phyloP scores from a whole-genome alignment of 495 filamentous ascomycete species.

The Stereocaulon alpinum region DNA sequence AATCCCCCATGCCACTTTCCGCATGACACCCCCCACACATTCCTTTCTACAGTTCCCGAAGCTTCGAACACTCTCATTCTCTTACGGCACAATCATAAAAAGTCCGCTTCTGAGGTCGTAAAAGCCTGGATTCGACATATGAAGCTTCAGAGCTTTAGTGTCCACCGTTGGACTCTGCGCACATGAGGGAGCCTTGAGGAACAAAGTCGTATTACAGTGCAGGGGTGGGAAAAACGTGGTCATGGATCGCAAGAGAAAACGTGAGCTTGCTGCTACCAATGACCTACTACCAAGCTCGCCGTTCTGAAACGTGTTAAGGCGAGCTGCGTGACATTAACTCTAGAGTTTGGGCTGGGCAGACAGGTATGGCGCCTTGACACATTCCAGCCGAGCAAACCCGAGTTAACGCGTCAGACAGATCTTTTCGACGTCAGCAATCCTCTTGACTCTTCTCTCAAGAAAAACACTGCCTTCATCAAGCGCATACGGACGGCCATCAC shows the following conservation, averaged over 20 bases:
- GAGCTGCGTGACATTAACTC: conserved; percentile 83
- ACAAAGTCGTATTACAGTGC: neutral
- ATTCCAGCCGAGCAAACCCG: neutral
- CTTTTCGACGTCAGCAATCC: conserved; percentile 68
- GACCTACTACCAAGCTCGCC: conserved; percentile 16
- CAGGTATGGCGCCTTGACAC: conserved; percentile 44
- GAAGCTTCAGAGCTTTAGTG: conserved; percentile 13
- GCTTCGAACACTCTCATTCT: neutral
- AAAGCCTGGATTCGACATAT: conserved; percentile 5
- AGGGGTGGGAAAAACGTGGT: neutral
- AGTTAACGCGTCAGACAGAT: conserved; percentile 41
- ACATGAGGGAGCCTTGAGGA: conserved; percentile 16
- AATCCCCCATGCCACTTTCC: conserved; percentile 7
- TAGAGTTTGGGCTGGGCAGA: conserved; percentile 78
- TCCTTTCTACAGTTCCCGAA: neutral
- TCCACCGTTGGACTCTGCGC: neutral
- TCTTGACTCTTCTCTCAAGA: conserved; percentile 94
- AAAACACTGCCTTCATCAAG: conserved; percentile 99
- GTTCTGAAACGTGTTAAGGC: conserved; percentile 41
- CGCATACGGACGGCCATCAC: conserved; percentile 84
- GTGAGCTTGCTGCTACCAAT: conserved; percentile 35
- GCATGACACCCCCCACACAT: neutral
- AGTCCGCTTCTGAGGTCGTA: neutral
- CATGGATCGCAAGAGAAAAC: conserved; percentile 83
- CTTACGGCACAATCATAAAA: neutral